Conservation (phyloP, 2,329 filamentous ascomycete species). For the Pseudocercospora cruenta region DNA sequence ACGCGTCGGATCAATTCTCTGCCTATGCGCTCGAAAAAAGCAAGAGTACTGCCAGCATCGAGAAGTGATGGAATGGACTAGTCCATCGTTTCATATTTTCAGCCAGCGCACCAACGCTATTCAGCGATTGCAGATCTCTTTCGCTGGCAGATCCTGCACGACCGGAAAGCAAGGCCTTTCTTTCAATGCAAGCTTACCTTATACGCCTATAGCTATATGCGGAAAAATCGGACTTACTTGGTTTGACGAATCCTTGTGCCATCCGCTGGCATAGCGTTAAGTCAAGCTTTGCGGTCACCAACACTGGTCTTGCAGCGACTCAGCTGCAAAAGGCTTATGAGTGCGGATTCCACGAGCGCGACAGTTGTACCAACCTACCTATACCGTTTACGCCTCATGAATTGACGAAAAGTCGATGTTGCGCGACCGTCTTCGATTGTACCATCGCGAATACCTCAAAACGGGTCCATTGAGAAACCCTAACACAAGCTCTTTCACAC, state of each 20-base stretch:
- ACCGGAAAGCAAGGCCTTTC: neutral
- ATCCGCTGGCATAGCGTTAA: neutral
- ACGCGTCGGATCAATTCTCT: neutral
- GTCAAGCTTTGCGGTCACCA: neutral
- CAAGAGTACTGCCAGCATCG: neutral
- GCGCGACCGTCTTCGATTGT: neutral
- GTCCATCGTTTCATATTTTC: neutral
- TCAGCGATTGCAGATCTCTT: neutral
- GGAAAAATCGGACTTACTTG: neutral
- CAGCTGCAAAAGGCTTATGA: neutral
- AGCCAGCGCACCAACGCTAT: neutral
- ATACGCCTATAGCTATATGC: neutral
- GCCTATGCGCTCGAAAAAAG: neutral
- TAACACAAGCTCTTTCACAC: neutral
- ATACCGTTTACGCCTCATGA: no score
- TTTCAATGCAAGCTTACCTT: neutral
- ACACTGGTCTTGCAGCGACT: neutral
- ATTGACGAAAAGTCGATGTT: neutral
- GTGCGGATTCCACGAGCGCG: neutral
- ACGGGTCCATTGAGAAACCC: neutral
- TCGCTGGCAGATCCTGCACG: neutral
- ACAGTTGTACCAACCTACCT: neutral
- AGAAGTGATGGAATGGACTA: neutral
- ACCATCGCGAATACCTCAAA: neutral
- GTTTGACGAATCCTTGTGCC: neutral